Base-by-base conservation (phyloP, 371 early-diverging fungal species). In the Rhizomucor pusillus region DNA sequence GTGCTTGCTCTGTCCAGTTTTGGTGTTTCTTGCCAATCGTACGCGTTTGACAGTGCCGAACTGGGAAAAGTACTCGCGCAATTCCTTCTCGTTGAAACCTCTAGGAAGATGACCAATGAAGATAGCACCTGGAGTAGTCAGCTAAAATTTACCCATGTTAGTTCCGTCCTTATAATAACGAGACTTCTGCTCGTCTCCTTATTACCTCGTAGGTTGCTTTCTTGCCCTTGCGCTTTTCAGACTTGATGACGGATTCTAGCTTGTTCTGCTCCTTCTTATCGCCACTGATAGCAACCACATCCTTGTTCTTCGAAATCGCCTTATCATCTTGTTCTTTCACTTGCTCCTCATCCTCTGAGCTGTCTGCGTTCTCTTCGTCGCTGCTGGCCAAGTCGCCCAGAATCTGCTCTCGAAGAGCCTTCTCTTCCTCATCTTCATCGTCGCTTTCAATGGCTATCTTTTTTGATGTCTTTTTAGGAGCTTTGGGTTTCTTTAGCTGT, bases 31-130 rank as follows among this genome's bases (percentile, higher is more conserved):
- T 29, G 91, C 86, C 43, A 96, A 60, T 48, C 92, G 81, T 50
- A 96, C 75, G 2, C 83, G 75, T n/a, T 77, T 71, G 10, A 97
- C 86, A 0, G 78, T 76, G 35, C 98, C 98, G 67, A 97, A 97
- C 66, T 97, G 97, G 22, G 75, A 61, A 75, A 97, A 97, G 74
- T 97, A 97, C 0, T 69, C 73, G 48, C 66, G 58, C 92, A 97
- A 93, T 66, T 94, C 87, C 14, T 85, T 69, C 67, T 97, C 98
- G 71, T 94, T 91, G 70, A 97, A 96, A n/a, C 95, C 95, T 56
- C 94, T 92, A 5, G 98, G 98, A 50, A 97, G 89, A 50, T 91
- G 87, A 35, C 94, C 92, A 43, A 97, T 66, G 63, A 91, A 95
- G 13, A 95, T 68, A 14, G 91, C 90, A 53, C 95, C 94, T 22